phyloP scores from a whole-genome alignment of 2,329 filamentous ascomycete species.

The Pseudogymnoascus sp. region DNA sequence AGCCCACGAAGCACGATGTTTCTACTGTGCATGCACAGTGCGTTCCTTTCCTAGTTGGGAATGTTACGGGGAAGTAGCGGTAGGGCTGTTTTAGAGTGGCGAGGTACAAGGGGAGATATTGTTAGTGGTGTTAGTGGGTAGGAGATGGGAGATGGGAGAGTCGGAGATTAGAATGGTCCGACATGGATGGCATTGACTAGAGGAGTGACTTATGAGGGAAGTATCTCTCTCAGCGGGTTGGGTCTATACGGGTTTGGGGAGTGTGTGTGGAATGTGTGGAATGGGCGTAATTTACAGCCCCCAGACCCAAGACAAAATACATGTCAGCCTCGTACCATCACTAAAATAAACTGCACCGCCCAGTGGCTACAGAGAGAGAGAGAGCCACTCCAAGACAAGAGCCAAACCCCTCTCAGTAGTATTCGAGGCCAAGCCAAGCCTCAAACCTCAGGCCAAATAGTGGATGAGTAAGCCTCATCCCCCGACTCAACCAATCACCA shows the following conservation, averaged over 20 bases:
- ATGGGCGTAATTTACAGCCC: not conserved
- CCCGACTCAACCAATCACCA: not conserved
- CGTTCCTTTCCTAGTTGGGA: not conserved
- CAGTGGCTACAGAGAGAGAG: too few species aligned
- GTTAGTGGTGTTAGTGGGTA: not conserved
- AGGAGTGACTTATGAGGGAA: not conserved
- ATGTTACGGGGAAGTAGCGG: not conserved
- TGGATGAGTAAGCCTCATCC: not conserved
- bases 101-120: not conserved
- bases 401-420: not conserved
- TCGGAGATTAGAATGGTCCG: constrained; percentile 6
- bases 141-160: not conserved
- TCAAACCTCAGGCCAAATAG: not conserved
- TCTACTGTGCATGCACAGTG: too few species aligned
- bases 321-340: not conserved
- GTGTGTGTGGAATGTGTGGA: not conserved
- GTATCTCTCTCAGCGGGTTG: not conserved
- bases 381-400: too few species aligned
- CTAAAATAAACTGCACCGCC: constrained; percentile 6
- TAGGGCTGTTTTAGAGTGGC: constrained; percentile 8
- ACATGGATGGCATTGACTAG: not conserved
- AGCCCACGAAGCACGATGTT: not conserved
- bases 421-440: too few species aligned
- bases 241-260: not conserved
- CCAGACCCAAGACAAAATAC: not conserved